phyloP scores from a whole-genome alignment of 805 yeast genomes.

The Komagataella phaffii region DNA sequence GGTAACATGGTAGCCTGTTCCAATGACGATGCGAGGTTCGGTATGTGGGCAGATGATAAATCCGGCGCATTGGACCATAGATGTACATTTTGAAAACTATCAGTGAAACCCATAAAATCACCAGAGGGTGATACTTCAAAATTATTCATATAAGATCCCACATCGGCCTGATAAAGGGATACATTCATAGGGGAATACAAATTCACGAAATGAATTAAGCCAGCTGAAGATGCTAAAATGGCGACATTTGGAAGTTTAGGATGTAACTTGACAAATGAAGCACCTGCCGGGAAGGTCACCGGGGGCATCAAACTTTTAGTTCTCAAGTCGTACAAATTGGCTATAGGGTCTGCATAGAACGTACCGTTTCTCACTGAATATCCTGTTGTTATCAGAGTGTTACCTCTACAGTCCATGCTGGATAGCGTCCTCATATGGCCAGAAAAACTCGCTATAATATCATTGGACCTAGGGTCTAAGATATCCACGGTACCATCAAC shows the following conservation, averaged over 20 bases:
- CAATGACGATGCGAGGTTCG: not conserved
- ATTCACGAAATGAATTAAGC: slow-evolving; percentile 81
- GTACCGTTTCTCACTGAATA: slow-evolving; percentile 51
- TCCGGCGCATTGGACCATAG: slow-evolving; percentile 48
- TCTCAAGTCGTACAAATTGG: slow-evolving; percentile 70
- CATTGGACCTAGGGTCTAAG: slow-evolving; percentile 38
- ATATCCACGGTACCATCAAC: slow-evolving; percentile 50
- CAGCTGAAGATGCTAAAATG: slow-evolving; percentile 58
- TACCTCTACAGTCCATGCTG: slow-evolving; percentile 52
- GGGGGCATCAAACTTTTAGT: slow-evolving; percentile 64
- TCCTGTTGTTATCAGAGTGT: slow-evolving; percentile 70
- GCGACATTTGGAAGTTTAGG: slow-evolving; percentile 76
- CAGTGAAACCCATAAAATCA: slow-evolving; percentile 61
- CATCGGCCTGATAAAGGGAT: slow-evolving; percentile 52
- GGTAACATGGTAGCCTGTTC: slow-evolving; percentile 5
- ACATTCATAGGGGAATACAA: slow-evolving; percentile 64
- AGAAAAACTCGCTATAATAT: slow-evolving; percentile 35
- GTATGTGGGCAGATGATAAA: slow-evolving; percentile 22
- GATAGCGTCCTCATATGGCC: slow-evolving; percentile 52
- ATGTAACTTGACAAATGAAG: slow-evolving; percentile 71
- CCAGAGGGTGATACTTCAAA: slow-evolving; percentile 58
- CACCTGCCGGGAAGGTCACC: slow-evolving; percentile 81
- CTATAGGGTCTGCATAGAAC: slow-evolving; percentile 61
- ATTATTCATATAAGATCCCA: slow-evolving; percentile 29
- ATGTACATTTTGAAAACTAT: slow-evolving; percentile 46